Evolutionary conservation across 768 basidiomycete species (phyloP).

Genomic region (Leucocoprinus birnbaumii): DNA sequence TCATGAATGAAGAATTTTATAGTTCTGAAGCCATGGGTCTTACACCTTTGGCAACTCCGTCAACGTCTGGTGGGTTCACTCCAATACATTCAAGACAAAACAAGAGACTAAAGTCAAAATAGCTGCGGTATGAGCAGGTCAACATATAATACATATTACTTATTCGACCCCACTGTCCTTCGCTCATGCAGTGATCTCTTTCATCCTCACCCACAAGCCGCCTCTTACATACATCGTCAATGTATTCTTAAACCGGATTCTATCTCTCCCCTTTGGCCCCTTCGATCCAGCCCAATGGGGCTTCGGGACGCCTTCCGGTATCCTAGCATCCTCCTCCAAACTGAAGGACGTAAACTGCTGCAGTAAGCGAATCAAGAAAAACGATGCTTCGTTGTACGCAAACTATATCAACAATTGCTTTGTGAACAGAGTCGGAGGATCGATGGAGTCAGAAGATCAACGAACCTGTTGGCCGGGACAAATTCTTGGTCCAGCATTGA

Average conservation of each 20-base stretch:
- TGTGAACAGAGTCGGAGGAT: conserved; percentile 37
- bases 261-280: conserved; percentile 37
- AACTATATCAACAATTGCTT: conserved; percentile 29
- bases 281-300: conserved; percentile 34
- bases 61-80: too few species aligned
- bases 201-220: conserved; percentile 41
- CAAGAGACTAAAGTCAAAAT: too few species aligned
- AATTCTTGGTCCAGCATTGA: conserved; percentile 37
- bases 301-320: conserved; percentile 35
- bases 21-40: too few species aligned
- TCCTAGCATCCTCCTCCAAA: conserved; percentile 34
- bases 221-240: conserved; percentile 42
- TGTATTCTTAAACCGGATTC: conserved; percentile 32
- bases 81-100: too few species aligned
- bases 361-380: conserved; percentile 51
- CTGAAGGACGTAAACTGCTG: conserved; percentile 43
- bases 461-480: conserved; percentile 35
- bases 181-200: conserved; percentile 9
- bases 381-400: conserved; percentile 53
- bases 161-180: too few species aligned
- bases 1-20: too few species aligned
- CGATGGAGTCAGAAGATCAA: not conserved
- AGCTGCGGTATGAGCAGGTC: too few species aligned
- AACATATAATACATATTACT: too few species aligned
- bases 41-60: too few species aligned